These are phyloP conservation scores for Rhynchosporium agropyri DNA, from an alignment of 2,329 filamentous ascomycete species.

Conservation along the genomic window DNA sequence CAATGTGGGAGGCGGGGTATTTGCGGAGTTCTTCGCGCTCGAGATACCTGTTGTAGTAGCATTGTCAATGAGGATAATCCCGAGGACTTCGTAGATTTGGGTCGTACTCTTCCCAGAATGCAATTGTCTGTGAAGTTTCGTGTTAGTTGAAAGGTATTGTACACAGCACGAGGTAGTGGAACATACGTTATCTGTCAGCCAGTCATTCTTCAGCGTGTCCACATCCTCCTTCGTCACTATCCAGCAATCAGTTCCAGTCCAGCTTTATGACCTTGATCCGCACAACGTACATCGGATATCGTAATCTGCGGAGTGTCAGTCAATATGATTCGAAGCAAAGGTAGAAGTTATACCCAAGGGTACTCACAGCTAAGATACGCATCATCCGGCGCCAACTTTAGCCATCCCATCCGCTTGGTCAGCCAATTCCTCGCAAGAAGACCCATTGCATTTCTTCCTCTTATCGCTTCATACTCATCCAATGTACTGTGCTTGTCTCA, in stretches of 20 bases:
- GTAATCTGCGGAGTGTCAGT: constrained; percentile 52
- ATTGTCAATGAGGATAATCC: constrained; percentile 31
- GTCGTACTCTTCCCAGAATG: constrained; percentile 94
- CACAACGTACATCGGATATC: constrained; percentile 60
- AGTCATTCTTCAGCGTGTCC: constrained; percentile 85
- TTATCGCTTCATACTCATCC: too few relatives aligned
- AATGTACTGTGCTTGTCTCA: not conserved
- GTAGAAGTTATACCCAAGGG: not conserved
- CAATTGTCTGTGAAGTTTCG: constrained; percentile 69
- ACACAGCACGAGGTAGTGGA: not conserved
- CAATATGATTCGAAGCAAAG: too few relatives aligned
- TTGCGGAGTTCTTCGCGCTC: constrained; percentile 83
- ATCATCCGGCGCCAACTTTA: constrained; percentile 62
- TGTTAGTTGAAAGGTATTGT: constrained; percentile 22
- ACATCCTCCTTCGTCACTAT: constrained; percentile 87
- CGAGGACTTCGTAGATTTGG: constrained; percentile 11
- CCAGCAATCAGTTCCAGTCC: constrained; percentile 31
- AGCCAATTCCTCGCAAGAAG: constrained; percentile 27
- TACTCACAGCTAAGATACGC: constrained; percentile 70
- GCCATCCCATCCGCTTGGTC: constrained; percentile 28
- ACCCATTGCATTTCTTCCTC: constrained; percentile 21
- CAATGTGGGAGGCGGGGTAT: constrained; percentile 82
- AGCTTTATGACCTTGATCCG: not conserved
- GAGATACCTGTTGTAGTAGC: constrained; percentile 61
- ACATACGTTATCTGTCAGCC: constrained; percentile 89